Conservation (phyloP, 2,329 filamentous ascomycete species). For the Aspergillus sp. region DNA sequence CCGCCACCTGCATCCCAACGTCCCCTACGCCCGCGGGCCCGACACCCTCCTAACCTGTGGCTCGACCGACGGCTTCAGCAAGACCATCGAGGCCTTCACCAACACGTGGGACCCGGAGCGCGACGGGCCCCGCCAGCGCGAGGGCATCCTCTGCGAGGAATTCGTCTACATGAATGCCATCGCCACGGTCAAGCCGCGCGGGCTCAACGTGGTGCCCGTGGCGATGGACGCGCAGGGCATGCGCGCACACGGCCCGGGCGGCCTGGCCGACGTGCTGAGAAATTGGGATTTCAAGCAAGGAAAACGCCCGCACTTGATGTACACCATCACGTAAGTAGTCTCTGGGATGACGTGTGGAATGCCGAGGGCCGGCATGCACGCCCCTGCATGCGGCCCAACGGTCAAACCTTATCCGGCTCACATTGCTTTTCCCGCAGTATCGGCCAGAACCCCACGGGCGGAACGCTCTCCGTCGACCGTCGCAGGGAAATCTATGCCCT, state of each 20-base stretch:
- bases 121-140: conserved; percentile 66
- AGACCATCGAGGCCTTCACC: conserved; percentile 71
- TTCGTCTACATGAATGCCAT: conserved; percentile 80
- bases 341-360: not conserved
- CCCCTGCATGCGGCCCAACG: too few species aligned
- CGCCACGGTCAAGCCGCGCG: conserved; percentile 64
- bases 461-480: conserved; percentile 69
- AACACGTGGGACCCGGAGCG: conserved; percentile 71
- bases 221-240: conserved; percentile 79
- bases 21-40: conserved; percentile 73
- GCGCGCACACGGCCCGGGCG: conserved; percentile 68
- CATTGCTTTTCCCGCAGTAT: conserved; percentile 50
- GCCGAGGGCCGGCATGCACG: too few species aligned
- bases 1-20: conserved; percentile 74
- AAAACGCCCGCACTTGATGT: conserved; percentile 77
- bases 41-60: conserved; percentile 79
- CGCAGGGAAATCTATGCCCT: conserved; percentile 76
- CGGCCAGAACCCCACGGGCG: conserved; percentile 85
- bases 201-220: conserved; percentile 71
- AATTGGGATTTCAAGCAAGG: conserved; percentile 79
- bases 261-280: conserved; percentile 72
- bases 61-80: conserved; percentile 80
- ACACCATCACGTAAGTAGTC: conserved; percentile 76
- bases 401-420: too few species aligned
- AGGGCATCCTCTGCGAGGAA: conserved; percentile 75